Base-by-base conservation (phyloP, 441 rosid species). In the Manihot esculenta region DNA sequence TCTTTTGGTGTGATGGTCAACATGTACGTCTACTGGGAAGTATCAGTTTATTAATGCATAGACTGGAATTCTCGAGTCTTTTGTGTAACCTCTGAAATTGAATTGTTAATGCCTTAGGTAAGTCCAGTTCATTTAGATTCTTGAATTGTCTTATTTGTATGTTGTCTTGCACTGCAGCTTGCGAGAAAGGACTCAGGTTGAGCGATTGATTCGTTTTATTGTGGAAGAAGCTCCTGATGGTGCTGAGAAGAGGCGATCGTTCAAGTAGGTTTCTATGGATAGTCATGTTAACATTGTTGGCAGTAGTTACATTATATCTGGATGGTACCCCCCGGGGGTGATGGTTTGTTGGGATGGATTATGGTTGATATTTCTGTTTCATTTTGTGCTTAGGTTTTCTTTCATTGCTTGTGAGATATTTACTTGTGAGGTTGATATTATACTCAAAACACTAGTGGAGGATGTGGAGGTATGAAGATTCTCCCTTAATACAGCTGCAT, bases 341-440 rank as follows among this genome's bases (percentile, higher is more conserved):
- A 21, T 62, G 24, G n/a, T 35, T 14, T 66, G 10, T 38, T 26
- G 24, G 24, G 61, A 74, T 77, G 72, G 59, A 38, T 45, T 42
- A 45, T 67, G 35, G 2, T 68, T 81, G 70, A 79, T 66, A 38
- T 26, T 83, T 35, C 47, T 59, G 61, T 73, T 65, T 47, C 51
- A 50, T 48, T 70, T 67, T 38, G 21, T 70, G 55, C 58, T 42
- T 81, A 95, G 99, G 93, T 89, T 90, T 74, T 98, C 99, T 3
- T 95, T 90, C 74, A 83, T 95, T 76, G 84, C 99, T 41, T 92
- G 98, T 60, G 99, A 92, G 87, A 86, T 95, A 64, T 90, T 95
- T 76, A 92, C 99, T 5, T 95, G 99, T 73, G 98, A 94, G 78
- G 92, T 95, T 76, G 99, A 95, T 72, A 89, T 87, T 38, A 90